These are phyloP conservation scores for Hypomontagnella submonticulosa DNA, from an alignment of 495 filamentous ascomycete genomes.

Conservation along the genomic window DNA sequence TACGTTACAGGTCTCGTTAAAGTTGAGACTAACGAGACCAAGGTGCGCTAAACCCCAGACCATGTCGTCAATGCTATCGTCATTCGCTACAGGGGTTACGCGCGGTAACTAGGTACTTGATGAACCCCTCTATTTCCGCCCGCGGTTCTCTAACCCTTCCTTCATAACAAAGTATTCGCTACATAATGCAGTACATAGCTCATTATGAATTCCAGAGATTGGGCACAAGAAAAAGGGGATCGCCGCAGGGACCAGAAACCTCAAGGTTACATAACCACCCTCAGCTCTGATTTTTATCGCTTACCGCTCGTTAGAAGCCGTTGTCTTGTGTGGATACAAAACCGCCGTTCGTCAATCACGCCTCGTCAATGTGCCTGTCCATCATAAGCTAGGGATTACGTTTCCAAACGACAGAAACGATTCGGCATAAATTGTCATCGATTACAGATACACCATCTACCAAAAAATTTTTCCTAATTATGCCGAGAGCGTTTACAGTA, in stretches of 20 bases:
- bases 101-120: conserved; percentile 16
- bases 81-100: conserved; percentile 30
- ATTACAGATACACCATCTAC: conserved; percentile 8
- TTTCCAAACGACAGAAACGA: background rate
- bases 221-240: conserved; percentile 19
- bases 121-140: conserved; percentile 12
- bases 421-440: conserved; percentile 24
- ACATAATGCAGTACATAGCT: conserved; percentile 19
- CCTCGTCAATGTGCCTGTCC: conserved; percentile 9
- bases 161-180: conserved; percentile 14
- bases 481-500: conserved; percentile 7
- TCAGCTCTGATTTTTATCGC: conserved; percentile 15
- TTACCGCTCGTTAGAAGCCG: conserved; percentile 9
- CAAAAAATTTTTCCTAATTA: background rate
- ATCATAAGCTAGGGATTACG: background rate
- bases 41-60: conserved; percentile 34
- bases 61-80: conserved; percentile 45
- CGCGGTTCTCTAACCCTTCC: background rate
- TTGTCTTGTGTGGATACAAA: conserved; percentile 8
- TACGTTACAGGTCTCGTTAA: conserved; percentile 40
- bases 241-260: conserved; percentile 36
- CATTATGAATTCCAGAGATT: conserved; percentile 19
- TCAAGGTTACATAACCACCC: conserved; percentile 19
- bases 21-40: conserved; percentile 29
- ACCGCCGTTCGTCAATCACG: conserved; percentile 20